Evolutionary conservation across 2,329 filamentous ascomycete genomes (phyloP), one percentile per base, ranked within the genome.

Genomic region (Didymella segeticola): DNA sequence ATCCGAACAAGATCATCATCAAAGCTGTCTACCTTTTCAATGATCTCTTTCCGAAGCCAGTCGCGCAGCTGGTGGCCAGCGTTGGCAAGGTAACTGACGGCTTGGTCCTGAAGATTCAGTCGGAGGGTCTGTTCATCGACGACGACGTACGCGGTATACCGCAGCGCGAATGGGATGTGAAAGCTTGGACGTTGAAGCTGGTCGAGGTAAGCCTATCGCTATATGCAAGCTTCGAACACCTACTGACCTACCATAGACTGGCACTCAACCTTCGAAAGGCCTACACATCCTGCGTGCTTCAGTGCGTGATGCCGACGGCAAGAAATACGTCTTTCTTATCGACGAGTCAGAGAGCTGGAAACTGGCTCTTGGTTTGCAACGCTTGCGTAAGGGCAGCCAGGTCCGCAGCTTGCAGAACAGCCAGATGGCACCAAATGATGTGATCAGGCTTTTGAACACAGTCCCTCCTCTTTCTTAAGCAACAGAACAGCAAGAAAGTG

Each of bases 81-180:
- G 79, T 90, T 43, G 90, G 89, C 15, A 83, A 88, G 39, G 91
- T 98, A 26, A 96, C 93, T 2, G 93, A 99, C 70, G 95, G 95
- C 0, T 82, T 99, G 38, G 90, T 98, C 57, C 82, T 99, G 57
- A 89, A 90, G 45, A 95, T 98, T 69, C 93, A 91, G 10, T 96
- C 91, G 1, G 93, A 96, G 74, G 95, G 95, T 15, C 83, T 98
- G 47, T 98, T 98, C 77, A 95, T 99, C 70, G 95, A 99, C 73
- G 95, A 99, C 74, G 95, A 98, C 73, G 85, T 97, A 46, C 87
- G 93, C 37, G 87, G 87, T 57, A 91, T 97, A 14, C 88, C 91
- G n/a, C 92, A 98, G 77, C 87, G 95, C 55, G 95, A 99, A 78
- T 99, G 95, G 95, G 95, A 99, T 74, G 87, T 98, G 70, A 98